A percentile compares a stretch with the other conserved stretches of the same genome.
phyloP scores from a whole-genome alignment of 148 eudicot genomes.

The Rhododendron kiyosumense region DNA sequence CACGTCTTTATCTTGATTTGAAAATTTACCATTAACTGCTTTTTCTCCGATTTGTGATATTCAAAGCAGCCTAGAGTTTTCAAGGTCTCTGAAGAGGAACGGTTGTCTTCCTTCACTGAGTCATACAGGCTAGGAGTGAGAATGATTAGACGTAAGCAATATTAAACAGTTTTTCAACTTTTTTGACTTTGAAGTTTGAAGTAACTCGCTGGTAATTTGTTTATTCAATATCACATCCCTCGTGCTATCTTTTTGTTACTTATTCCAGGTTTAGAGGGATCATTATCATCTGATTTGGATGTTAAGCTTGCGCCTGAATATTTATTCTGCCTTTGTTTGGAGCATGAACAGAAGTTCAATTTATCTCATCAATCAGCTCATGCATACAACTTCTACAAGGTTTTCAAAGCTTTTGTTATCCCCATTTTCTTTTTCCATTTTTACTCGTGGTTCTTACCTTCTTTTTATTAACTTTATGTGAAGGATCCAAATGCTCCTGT shows the following conservation, averaged over 20 bases:
- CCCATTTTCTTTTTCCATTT: background rate
- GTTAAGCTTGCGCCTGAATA: conserved; percentile 65
- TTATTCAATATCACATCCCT: background rate
- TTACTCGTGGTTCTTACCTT: background rate
- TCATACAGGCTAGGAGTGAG: conserved; percentile 65
- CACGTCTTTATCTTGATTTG: background rate
- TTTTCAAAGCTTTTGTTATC: conserved; percentile 3
- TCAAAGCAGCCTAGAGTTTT: conserved; percentile 54
- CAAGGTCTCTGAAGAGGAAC: conserved; percentile 52
- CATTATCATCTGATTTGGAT: conserved; percentile 53
- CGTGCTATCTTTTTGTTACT: background rate
- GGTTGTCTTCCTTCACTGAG: conserved; percentile 46
- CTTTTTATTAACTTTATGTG: conserved; percentile 6
- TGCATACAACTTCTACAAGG: conserved; percentile 80
- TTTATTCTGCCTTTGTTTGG: conserved; percentile 69
- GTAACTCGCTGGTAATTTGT: background rate
- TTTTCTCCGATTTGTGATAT: background rate
- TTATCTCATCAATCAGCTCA: conserved; percentile 26
- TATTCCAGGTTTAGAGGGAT: conserved; percentile 50
- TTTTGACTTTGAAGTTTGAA: too few relatives aligned
- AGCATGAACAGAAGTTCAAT: conserved; percentile 54
- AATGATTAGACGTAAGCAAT: conserved; percentile 44
- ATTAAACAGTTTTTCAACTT: background rate
- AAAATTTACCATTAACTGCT: background rate
- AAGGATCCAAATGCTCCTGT: conserved; percentile 75